Percentiles rank a stretch among this genome's conserved stretches.
Evolutionary conservation across 78 protist genomes (phyloP).

Genomic region (Dictyostelium capitatum): DNA sequence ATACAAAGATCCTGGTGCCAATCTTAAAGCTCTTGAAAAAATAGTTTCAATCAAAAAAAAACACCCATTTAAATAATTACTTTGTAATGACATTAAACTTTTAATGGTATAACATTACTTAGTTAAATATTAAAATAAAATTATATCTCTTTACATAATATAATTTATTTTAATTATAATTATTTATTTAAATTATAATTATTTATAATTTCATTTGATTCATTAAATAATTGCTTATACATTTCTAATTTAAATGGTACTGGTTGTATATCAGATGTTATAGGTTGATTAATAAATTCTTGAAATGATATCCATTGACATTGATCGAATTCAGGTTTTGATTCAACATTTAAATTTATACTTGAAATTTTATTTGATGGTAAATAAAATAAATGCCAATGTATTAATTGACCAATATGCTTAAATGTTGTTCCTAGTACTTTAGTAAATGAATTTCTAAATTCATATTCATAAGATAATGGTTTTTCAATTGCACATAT

Average conservation of each 20-base stretch:
- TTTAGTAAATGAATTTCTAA: background rate
- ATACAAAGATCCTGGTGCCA: no score
- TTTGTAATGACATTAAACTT: no score
- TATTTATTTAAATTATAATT: background rate
- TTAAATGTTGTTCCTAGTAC: background rate
- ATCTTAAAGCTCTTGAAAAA: no score
- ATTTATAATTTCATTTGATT: slow-evolving; percentile 3
- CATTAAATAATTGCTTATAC: slow-evolving; percentile 22
- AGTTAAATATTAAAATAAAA: no score
- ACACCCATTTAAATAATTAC: no score
- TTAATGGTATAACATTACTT: no score
- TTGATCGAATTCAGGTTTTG: slow-evolving; percentile 45
- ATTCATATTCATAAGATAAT: background rate
- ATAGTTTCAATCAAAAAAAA: no score
- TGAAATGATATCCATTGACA: slow-evolving; percentile 16
- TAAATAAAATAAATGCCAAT: slow-evolving; percentile 46
- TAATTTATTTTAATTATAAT: no score
- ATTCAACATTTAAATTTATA: slow-evolving; percentile 7
- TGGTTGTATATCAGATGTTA: background rate
- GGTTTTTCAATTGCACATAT: background rate
- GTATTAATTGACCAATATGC: slow-evolving; percentile 35
- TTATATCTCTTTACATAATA: no score
- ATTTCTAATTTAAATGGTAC: slow-evolving; percentile 56
- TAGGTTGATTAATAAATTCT: background rate
- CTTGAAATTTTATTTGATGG: background rate